Evolutionary conservation across 768 basidiomycete species (phyloP).

Genomic region (Pisolithus tinctorius): DNA sequence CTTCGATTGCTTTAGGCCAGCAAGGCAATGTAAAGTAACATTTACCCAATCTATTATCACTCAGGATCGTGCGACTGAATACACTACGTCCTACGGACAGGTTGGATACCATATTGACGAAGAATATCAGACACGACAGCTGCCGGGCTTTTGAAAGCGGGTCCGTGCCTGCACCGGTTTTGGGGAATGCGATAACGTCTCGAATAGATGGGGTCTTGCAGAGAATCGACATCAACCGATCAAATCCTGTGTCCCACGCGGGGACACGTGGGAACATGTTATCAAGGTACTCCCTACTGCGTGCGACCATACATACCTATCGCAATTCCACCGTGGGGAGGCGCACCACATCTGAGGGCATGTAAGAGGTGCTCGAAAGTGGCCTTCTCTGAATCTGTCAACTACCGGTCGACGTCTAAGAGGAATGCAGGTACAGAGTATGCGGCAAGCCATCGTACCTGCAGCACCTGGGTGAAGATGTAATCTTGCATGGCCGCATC

Average conservation of each 20-base stretch:
- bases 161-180: slow-evolving; percentile 78
- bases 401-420: slow-evolving; percentile 38
- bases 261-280: background rate
- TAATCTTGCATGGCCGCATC: slow-evolving; percentile 83
- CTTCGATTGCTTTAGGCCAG: slow-evolving; percentile 3
- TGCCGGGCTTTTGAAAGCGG: slow-evolving; percentile 83
- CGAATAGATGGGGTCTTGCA: slow-evolving; percentile 84
- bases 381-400: slow-evolving; percentile 62
- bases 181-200: slow-evolving; percentile 96
- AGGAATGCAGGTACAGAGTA: slow-evolving; percentile 1
- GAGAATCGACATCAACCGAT: slow-evolving; percentile 87
- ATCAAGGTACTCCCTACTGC: slow-evolving; percentile 7
- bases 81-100: slow-evolving; percentile 10
- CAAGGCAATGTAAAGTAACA: slow-evolving; percentile 1
- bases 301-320: slow-evolving; percentile 48
- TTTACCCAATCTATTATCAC: background rate
- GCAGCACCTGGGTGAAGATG: slow-evolving; percentile 67
- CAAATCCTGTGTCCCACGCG: slow-evolving; percentile 60
- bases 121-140: slow-evolving; percentile 45
- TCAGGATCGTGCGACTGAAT: background rate
- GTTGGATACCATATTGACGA: slow-evolving; percentile 56
- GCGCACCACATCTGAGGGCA: slow-evolving; percentile 84
- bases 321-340: slow-evolving; percentile 93
- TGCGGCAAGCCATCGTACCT: slow-evolving; percentile 42
- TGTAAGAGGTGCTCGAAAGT: slow-evolving; percentile 83